Evolutionary conservation across 2,329 filamentous ascomycete genomes (phyloP).

Genomic region (Penicillium sp.): DNA sequence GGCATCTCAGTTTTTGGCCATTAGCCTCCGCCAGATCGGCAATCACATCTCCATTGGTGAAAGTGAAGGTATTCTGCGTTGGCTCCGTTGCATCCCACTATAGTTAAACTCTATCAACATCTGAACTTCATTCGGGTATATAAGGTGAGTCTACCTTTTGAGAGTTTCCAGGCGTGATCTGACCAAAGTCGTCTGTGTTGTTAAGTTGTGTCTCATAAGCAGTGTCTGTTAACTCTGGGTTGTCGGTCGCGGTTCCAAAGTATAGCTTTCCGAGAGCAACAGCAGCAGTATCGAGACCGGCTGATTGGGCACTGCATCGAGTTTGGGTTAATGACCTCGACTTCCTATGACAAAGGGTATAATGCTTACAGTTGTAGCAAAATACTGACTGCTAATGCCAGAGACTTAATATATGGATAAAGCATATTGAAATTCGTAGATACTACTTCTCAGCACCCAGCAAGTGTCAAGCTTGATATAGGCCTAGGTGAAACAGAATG

Average conservation of each 20-base stretch:
- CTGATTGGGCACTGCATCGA: constrained; percentile 15
- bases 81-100: constrained; percentile 66
- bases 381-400: constrained; percentile 22
- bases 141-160: constrained; percentile 47
- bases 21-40: constrained; percentile 41
- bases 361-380: constrained; percentile 24
- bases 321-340: not conserved
- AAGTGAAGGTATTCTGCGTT: constrained; percentile 57
- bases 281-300: constrained; percentile 41
- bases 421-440: constrained; percentile 16
- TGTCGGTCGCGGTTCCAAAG: constrained; percentile 62
- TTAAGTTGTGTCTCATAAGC: constrained; percentile 58
- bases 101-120: not conserved
- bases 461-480: not conserved
- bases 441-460: not conserved
- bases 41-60: constrained; percentile 55
- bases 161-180: constrained; percentile 64
- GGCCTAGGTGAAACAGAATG: not conserved
- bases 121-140: not conserved
- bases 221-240: constrained; percentile 53
- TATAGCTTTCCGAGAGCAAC: constrained; percentile 56
- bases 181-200: constrained; percentile 63
- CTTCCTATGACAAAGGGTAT: not conserved
- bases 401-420: constrained; percentile 13
- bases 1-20: constrained; percentile 59